Conservation (phyloP, 306 rosid genomes). For the Ammopiptanthus mongolicus region DNA sequence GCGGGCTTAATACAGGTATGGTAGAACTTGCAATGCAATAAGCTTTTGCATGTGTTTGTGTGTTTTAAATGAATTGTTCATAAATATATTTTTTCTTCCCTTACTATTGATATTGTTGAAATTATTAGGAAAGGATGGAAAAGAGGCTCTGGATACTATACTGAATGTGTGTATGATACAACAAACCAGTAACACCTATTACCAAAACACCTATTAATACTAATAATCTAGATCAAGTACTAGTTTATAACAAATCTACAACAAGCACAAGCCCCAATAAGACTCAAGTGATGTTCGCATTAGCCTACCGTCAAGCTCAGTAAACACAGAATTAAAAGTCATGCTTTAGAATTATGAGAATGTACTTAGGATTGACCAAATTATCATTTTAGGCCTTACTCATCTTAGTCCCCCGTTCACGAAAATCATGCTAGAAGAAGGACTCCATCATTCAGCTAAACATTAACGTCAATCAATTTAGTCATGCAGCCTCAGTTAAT, state of each 20-base stretch:
- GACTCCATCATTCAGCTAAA: no score
- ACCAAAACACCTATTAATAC: neutral
- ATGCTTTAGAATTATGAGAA: neutral
- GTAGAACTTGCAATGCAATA: neutral
- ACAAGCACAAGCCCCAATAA: neutral
- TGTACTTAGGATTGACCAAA: no score
- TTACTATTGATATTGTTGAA: neutral
- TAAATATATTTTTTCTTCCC: neutral
- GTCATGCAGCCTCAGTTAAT: no score
- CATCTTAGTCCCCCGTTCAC: no score
- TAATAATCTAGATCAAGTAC: neutral
- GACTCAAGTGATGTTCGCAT: neutral
- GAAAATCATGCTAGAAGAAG: neutral
- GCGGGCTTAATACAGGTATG: neutral
- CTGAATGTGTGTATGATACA: neutral
- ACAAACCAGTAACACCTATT: neutral
- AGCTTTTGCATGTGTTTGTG: neutral
- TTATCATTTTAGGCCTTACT: no score
- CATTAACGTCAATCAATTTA: no score
- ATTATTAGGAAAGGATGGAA: neutral
- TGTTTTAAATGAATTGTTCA: neutral
- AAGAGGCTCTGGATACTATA: neutral
- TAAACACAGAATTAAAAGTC: slow-evolving; percentile 3
- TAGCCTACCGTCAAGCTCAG: neutral
- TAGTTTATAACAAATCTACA: neutral